Percentiles rank a stretch among this genome's conserved stretches.
Conservation (phyloP, 163 green algal species). For the Chlorella variabilis region DNA sequence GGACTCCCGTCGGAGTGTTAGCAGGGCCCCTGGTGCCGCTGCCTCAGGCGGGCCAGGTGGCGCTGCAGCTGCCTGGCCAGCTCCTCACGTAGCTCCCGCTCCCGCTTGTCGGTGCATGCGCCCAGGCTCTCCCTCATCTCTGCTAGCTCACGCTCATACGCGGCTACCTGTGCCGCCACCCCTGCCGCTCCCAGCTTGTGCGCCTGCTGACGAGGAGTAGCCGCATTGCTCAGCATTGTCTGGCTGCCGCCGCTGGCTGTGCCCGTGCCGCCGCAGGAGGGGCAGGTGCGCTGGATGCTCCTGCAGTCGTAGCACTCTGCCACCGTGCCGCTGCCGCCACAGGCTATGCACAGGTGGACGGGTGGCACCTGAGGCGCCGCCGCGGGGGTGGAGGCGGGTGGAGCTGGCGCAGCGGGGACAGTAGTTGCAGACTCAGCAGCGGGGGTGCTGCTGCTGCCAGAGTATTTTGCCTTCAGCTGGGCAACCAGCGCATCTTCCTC, state of each 20-base stretch:
- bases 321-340: not conserved
- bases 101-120: not conserved
- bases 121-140: not conserved
- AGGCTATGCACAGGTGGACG: not conserved
- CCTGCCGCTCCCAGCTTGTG: no score
- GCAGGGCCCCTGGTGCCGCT: not conserved
- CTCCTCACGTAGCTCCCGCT: conserved; percentile 8
- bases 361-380: not conserved
- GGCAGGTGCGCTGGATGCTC: not conserved
- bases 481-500: not conserved
- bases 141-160: not conserved
- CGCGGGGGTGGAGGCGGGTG: not conserved
- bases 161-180: not conserved
- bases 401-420: not conserved
- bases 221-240: not conserved
- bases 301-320: not conserved
- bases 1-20: no score
- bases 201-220: no score
- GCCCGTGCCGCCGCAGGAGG: not conserved
- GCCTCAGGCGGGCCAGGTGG: not conserved
- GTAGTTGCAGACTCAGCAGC: not conserved
- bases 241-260: no score
- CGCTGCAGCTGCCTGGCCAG: not conserved
- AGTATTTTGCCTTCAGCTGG: conserved; percentile 8
- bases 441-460: not conserved